Conservation (phyloP, 108 stramenopile genomes). For the Skeletonema costatum region DNA sequence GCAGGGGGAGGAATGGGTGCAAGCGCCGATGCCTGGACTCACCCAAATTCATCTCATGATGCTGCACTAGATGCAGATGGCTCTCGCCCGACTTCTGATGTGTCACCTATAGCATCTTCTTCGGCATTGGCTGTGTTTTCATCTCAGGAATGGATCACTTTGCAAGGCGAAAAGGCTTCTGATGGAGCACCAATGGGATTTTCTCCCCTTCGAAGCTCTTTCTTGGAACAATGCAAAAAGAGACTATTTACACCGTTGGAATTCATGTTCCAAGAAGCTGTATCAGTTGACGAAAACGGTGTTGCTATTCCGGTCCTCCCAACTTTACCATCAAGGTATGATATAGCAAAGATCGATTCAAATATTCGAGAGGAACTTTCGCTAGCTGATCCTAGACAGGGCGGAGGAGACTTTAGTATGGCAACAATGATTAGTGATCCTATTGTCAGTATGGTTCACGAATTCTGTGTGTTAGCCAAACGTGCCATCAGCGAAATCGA, state of each 20-base stretch:
- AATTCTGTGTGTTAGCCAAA: slow-evolving; percentile 71
- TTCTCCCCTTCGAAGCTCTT: slow-evolving; percentile 67
- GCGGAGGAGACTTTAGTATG: slow-evolving; percentile 81
- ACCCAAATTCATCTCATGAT: slow-evolving; percentile 10
- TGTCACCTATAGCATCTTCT: slow-evolving; percentile 28
- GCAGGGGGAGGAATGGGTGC: slow-evolving; percentile 36
- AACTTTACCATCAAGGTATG: slow-evolving; percentile 77
- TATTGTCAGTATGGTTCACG: slow-evolving; percentile 67
- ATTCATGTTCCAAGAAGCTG: slow-evolving; percentile 83
- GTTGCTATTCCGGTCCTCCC: slow-evolving; percentile 61
- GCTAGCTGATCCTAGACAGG: slow-evolving; percentile 81
- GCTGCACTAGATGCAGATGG: slow-evolving; percentile 18
- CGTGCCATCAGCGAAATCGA: slow-evolving; percentile 65
- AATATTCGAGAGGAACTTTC: slow-evolving; percentile 82
- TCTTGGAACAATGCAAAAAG: slow-evolving; percentile 65
- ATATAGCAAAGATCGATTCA: slow-evolving; percentile 78
- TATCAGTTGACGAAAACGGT: slow-evolving; percentile 77
- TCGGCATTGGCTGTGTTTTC: slow-evolving; percentile 67
- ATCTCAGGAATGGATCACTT: slow-evolving; percentile 71
- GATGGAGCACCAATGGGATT: slow-evolving; percentile 53
- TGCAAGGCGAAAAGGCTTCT: slow-evolving; percentile 52
- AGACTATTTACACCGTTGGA: slow-evolving; percentile 76
- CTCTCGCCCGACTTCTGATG: slow-evolving; percentile 10
- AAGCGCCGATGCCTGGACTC: slow-evolving; percentile 61
- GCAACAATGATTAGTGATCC: slow-evolving; percentile 79